Conservation (phyloP, 2,329 filamentous ascomycete species). For the Aureobasidium musti region DNA sequence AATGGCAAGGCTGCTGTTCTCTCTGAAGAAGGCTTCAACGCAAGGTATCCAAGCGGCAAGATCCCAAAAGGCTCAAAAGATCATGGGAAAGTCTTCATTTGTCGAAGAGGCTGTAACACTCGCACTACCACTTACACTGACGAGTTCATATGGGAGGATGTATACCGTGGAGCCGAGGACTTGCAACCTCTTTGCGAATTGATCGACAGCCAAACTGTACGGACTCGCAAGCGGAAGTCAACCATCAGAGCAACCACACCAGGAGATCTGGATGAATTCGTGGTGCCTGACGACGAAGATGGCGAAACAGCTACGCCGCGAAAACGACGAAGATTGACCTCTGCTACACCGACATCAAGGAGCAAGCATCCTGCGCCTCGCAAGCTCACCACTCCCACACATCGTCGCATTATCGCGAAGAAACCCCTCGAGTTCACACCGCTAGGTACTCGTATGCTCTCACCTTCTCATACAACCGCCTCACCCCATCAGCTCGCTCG, state of each 20-base stretch:
- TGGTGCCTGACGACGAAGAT: constrained; percentile 44
- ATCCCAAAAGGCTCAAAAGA: constrained; percentile 72
- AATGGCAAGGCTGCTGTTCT: constrained; percentile 83
- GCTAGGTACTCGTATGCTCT: constrained; percentile 81
- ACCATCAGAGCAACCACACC: constrained; percentile 35
- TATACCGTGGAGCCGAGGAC: constrained; percentile 69
- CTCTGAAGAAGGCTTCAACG: constrained; percentile 68
- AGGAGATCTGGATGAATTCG: constrained; percentile 50
- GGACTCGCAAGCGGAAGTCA: constrained; percentile 59
- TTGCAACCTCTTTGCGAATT: constrained; percentile 66
- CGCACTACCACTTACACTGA: constrained; percentile 88
- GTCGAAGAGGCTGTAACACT: constrained; percentile 84
- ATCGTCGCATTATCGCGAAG: constrained; percentile 72
- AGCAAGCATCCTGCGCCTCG: constrained; percentile 51
- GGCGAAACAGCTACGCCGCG: constrained; percentile 49
- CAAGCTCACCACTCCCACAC: constrained; percentile 63
- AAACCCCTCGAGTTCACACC: constrained; percentile 95
- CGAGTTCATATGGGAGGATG: constrained; percentile 87
- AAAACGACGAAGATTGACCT: constrained; percentile 53
- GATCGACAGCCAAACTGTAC: constrained; percentile 72
- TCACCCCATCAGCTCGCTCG: constrained; percentile 92
- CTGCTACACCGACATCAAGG: constrained; percentile 49
- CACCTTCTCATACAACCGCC: constrained; percentile 70
- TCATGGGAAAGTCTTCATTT: constrained; percentile 84
- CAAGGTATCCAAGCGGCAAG: constrained; percentile 71